phyloP scores from a whole-genome alignment of 2,329 filamentous ascomycete species.

The Xylariaceae sp. region DNA sequence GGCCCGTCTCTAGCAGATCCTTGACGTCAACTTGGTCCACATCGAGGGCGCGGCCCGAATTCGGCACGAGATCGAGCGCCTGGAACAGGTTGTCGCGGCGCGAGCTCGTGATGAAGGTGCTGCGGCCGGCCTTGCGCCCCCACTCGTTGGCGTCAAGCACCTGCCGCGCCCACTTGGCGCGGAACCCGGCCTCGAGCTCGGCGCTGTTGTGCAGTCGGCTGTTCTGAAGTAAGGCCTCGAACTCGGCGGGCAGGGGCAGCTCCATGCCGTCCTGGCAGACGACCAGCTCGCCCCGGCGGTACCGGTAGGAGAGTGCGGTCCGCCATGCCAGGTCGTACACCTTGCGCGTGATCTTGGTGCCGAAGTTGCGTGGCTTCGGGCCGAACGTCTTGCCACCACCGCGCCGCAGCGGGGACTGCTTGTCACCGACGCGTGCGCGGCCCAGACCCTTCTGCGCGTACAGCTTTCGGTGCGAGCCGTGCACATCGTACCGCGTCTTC shows the following conservation, averaged over 20 bases:
- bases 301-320: constrained; percentile 91
- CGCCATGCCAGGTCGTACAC: constrained; percentile 96
- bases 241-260: constrained; percentile 62
- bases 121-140: constrained; percentile 70
- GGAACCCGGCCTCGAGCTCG: constrained; percentile 60
- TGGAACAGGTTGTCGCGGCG: constrained; percentile 67
- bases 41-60: constrained; percentile 72
- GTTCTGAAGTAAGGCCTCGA: constrained; percentile 46
- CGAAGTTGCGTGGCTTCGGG: constrained; percentile 91
- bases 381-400: constrained; percentile 91
- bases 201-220: constrained; percentile 48
- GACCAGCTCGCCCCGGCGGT: constrained; percentile 83
- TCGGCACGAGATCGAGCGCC: constrained; percentile 67
- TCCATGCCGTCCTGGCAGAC: constrained; percentile 81
- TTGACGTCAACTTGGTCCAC: constrained; percentile 92
- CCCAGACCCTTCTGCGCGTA: constrained; percentile 87
- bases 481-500: constrained; percentile 83
- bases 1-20: constrained; percentile 83
- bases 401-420: constrained; percentile 78
- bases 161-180: constrained; percentile 66
- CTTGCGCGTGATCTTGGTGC: constrained; percentile 81
- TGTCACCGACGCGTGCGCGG: constrained; percentile 76
- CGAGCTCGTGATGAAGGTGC: constrained; percentile 73
- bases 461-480: constrained; percentile 82
- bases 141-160: constrained; percentile 75